Base-by-base conservation (phyloP, 257 asterid genomes). In the Euphrasia confusa region DNA sequence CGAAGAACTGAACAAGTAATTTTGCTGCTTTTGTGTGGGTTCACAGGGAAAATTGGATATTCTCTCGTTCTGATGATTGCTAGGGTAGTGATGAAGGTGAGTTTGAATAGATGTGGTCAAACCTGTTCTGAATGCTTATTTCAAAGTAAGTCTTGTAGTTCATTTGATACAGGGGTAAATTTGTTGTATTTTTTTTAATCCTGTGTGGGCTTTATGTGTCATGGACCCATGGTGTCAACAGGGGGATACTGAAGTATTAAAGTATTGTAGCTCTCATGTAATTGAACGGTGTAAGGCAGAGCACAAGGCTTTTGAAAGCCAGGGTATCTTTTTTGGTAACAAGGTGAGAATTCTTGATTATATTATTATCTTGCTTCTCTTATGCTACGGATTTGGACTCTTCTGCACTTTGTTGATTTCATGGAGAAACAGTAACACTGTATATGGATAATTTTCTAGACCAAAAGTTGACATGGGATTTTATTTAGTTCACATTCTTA, bases 211-310 rank as follows among this genome's bases (percentile, higher is more conserved):
- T 35, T 35, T 35, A 6, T 35, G 10, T 7, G 40, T 7, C 24
- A 21, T 21, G 24, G 24, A 21, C 24, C 5, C 40, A 35, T 35
- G 40, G 54, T 39, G 27, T 72, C 53, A 65, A 52, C 78, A 93
- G 97, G 96, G 84, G 60, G 90, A 93, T 74, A 58, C 63, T 7
- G 81, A 84, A 73, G 83, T 83, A 62, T 61, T 93, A 72, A 75
- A 79, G 81, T 88, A 89, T 70, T 93, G 99, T 76, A 77, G 84
- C 81, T 70, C 87, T 35, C 84, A 82, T 74, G 83, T 93, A 50
- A 66, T 85, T 68, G 95, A 89, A 79, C 88, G 97, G 64, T 93
- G 99, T 74, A 80, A 82, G 72, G 97, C 96, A 7, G 99, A 89
- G 81, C 94, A 69, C 30, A 77, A 75, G 42, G 95, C 89, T 72